Evolutionary conservation across 345 rosid genomes (phyloP), one percentile per base, ranked within the genome.

Genomic region (Salix arbutifolia): DNA sequence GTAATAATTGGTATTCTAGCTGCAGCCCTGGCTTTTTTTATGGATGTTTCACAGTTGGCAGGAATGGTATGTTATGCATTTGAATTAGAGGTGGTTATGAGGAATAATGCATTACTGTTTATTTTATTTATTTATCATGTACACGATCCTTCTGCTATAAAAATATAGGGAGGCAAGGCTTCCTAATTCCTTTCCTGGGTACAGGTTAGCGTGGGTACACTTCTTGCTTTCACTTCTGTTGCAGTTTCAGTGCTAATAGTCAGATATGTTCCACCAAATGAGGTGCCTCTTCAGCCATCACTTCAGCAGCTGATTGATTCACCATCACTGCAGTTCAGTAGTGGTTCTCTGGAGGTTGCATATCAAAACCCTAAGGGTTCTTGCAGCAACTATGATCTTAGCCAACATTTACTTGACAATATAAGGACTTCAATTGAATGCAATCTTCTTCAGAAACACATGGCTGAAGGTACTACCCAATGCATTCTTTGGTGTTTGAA

Each of bases 171-270:
- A 14, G 26, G 62, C 26, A 25, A 12, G 35, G 26, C n/a, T 23
- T 70, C 53, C 23, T 31, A 33, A 74, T 66, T 5, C 44, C 37
- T 25, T 74, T 72, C 44, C 14, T 81, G 38, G 72, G 21, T 79
- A 69, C 89, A 90, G 93, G 93, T 90, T 80, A 90, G 94, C 77
- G 89, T 88, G 60, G 94, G 94, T 33, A 88, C 94, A 76, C 84
- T 90, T 76, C 86, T 90, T 82, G 94, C 94, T 38, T 90, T 87
- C 85, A 90, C 89, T 73, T 80, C 89, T 46, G 94, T 87, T 73
- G 91, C 94, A 62, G 73, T 72, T 69, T 90, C 91, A 42, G 89
- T 90, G 72, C 77, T 90, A 77, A 82, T 90, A 78, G 89, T 90
- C 42, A 85, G 94, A 85, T 88, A 90, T 73, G 82, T 88, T 78